phyloP scores from a whole-genome alignment of 2,329 filamentous ascomycete genomes.

The Penicillium sumatraense region DNA sequence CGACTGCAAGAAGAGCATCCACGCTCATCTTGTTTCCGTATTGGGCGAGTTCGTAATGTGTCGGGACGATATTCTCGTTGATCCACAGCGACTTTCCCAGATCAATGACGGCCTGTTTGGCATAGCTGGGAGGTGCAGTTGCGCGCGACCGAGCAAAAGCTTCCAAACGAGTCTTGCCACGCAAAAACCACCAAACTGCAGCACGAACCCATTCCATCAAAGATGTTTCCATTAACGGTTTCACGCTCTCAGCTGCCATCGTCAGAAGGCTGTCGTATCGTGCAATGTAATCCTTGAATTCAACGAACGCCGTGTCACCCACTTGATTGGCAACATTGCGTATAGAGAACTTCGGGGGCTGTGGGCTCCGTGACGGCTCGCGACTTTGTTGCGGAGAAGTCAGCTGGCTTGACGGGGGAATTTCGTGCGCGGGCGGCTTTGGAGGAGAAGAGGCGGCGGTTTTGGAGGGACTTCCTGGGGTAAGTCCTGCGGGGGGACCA shows the following conservation, averaged over 20 bases:
- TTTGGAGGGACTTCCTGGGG: slow-evolving; percentile 26
- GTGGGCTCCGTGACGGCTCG: slow-evolving; percentile 24
- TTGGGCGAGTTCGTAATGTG: slow-evolving; percentile 43
- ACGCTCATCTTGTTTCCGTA: slow-evolving; percentile 45
- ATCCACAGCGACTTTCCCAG: slow-evolving; percentile 88
- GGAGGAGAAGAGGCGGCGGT: slow-evolving; percentile 12
- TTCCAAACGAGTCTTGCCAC: slow-evolving; percentile 77
- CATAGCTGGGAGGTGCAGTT: slow-evolving; percentile 45
- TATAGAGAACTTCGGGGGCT: slow-evolving; percentile 39
- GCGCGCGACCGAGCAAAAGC: slow-evolving; percentile 67
- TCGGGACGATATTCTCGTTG: slow-evolving; percentile 47
- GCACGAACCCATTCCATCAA: slow-evolving; percentile 72
- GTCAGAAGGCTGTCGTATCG: slow-evolving; percentile 78
- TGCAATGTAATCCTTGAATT: slow-evolving; percentile 72
- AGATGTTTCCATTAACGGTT: slow-evolving; percentile 66
- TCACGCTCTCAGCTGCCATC: slow-evolving; percentile 74
- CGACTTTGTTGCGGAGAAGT: slow-evolving; percentile 21
- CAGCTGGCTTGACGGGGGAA: slow-evolving; percentile 7
- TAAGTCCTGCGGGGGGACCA: slow-evolving; percentile 26
- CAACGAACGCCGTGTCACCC: slow-evolving; percentile 68
- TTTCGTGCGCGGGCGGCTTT: slow-evolving; percentile 10
- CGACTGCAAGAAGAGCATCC: slow-evolving; percentile 46
- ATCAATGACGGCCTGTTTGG: slow-evolving; percentile 80
- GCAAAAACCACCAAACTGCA: slow-evolving; percentile 87
- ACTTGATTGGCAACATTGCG: slow-evolving; percentile 48